These are phyloP conservation scores for Cucurbita maxima DNA, from an alignment of 306 rosid genomes.

Conservation along the genomic window DNA sequence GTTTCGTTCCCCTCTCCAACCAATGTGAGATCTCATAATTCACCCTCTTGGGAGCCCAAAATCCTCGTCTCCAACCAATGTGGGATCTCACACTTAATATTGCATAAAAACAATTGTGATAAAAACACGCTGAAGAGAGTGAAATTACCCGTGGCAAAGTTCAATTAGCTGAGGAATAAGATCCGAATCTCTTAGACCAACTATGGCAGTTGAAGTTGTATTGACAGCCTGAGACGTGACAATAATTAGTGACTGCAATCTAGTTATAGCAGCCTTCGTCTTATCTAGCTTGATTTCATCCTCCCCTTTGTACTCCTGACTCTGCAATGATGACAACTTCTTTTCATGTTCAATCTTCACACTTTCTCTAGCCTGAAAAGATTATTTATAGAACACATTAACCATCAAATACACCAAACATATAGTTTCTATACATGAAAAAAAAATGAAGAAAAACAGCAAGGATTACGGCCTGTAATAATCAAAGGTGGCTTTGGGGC, in stretches of 20 bases:
- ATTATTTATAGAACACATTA: constrained; percentile 20
- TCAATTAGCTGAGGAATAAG: constrained; percentile 92
- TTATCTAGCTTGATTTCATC: constrained; percentile 76
- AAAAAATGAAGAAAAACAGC: constrained; percentile 10
- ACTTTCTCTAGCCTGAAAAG: constrained; percentile 70
- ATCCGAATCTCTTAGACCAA: constrained; percentile 71
- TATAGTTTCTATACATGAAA: constrained; percentile 10
- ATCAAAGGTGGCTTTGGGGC: background rate
- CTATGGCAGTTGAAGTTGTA: constrained; percentile 74
- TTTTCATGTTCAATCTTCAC: constrained; percentile 84
- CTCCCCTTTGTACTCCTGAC: constrained; percentile 89
- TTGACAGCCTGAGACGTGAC: constrained; percentile 96
- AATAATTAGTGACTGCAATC: constrained; percentile 66
- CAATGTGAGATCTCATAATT: no score
- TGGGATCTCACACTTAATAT: background rate
- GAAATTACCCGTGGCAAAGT: constrained; percentile 76
- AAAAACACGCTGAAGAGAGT: constrained; percentile 8
- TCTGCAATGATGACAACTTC: constrained; percentile 63
- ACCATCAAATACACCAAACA: constrained; percentile 14
- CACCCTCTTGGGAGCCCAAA: no score
- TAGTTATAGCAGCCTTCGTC: constrained; percentile 77
- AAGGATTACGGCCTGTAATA: background rate
- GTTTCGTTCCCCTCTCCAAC: no score
- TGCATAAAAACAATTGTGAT: background rate
- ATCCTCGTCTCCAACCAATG: no score